Percentiles rank a stretch among this genome's conserved stretches.
Evolutionary conservation across 139 green algal genomes (phyloP).

Genomic region (Zygnema circumcarinatum): DNA sequence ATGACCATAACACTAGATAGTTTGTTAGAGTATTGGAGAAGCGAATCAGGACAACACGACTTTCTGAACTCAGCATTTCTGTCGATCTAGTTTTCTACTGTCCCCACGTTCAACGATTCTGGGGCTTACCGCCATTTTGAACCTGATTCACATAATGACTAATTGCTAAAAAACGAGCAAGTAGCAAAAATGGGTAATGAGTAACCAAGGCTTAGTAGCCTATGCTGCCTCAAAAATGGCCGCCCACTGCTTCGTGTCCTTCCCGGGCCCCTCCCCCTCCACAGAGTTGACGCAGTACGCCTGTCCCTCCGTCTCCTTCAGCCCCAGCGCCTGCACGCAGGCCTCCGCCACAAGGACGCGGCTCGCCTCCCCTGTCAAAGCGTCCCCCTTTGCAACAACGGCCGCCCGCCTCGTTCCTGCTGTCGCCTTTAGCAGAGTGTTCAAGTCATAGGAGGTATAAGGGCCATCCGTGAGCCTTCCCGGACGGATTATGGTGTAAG

Average conservation of each 20-base stretch:
- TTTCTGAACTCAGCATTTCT: no score
- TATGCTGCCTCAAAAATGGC: constrained; percentile 29
- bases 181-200: no score
- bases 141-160: no score
- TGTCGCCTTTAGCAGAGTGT: constrained; percentile 87
- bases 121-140: no score
- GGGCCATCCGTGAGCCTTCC: constrained; percentile 92
- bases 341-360: constrained; percentile 63
- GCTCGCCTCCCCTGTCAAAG: constrained; percentile 55
- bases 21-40: no score
- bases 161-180: no score
- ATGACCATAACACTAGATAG: no score
- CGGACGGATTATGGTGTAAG: constrained; percentile 90
- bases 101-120: no score
- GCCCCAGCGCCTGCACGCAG: constrained; percentile 55
- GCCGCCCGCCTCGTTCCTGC: constrained; percentile 29
- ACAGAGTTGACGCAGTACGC: constrained; percentile 35
- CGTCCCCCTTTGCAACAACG: constrained; percentile 43
- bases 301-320: background rate
- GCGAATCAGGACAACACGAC: no score
- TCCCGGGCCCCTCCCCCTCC: constrained; percentile 42
- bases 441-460: constrained; percentile 98
- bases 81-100: no score
- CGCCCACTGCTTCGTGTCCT: constrained; percentile 9
- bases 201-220: constrained; percentile 6